Evolutionary conservation across 2,329 filamentous ascomycete species (phyloP), one percentile per base, ranked within the genome.

Genomic region (Botrytis elliptica): DNA sequence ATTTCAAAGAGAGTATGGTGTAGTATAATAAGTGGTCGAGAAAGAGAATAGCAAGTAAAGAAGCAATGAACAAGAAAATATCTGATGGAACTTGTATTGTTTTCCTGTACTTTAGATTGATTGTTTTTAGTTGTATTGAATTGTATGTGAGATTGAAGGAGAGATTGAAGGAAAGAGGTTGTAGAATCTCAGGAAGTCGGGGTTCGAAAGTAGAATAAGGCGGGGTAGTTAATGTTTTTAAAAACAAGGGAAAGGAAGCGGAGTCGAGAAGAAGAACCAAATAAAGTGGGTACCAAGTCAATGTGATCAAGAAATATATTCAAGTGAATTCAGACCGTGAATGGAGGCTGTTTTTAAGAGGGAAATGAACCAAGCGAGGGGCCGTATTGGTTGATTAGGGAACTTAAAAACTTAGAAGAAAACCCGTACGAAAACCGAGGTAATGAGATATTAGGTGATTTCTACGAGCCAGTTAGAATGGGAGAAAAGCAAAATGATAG

Each of bases 221-320:
- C 44, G 36, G 49, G 66, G 66, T 33, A 42, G 9, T 69, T 57
- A 12, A 22, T 57, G 36, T 42, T 20, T 22, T 57, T 22, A 44
- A 57, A 36, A 69, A 42, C 42, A 67, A 65, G 33, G 8, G n/a
- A 57, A 69, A n/a, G n/a, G 25, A 25, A 44, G 66, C n/a, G 1
- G 66, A 69, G 49, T 68, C 9, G 36, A 69, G 49, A 52, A 29
- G n/a, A 10, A 20, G 9, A 57, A 16, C 40, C 38, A 29, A 59
- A 25, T 42, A 57, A 69, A 69, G 66, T 69, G 66, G 66, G 12
- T 42, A 57, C 40, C 49, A 42, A 69, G 66, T n/a, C 49, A 69
- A 69, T 69, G n/a, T 57, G 25, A 57, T 69, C 36, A 29, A 33
- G 25, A 59, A 68, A 20, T 57, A 33, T 9, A 33, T 57, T 9